Evolutionary conservation across 495 filamentous ascomycete genomes (phyloP).

Genomic region (Polyplosphaeria fusca): DNA sequence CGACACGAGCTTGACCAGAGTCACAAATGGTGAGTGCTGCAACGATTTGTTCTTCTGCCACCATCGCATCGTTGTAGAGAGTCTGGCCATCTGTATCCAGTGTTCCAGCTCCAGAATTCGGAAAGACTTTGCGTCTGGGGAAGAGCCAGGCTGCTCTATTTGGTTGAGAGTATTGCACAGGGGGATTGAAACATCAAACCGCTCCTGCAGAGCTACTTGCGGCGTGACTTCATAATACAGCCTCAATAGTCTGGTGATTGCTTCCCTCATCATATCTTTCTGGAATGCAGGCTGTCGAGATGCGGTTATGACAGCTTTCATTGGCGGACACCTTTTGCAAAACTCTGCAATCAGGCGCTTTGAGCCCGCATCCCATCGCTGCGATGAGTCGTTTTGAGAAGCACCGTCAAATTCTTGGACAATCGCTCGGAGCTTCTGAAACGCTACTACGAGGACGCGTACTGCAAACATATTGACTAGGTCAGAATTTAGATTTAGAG

Average conservation of each 20-base stretch:
- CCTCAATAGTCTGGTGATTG: slow-evolving; percentile 66
- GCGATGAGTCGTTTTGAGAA: slow-evolving; percentile 37
- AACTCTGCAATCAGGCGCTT: slow-evolving; percentile 68
- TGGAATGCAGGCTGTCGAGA: slow-evolving; percentile 63
- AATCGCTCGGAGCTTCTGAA: slow-evolving; percentile 69
- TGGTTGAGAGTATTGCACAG: slow-evolving; percentile 63
- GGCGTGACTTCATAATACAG: slow-evolving; percentile 81
- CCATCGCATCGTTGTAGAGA: slow-evolving; percentile 80
- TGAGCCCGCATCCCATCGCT: slow-evolving; percentile 64
- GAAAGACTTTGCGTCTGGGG: slow-evolving; percentile 50
- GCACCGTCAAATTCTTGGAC: slow-evolving; percentile 53
- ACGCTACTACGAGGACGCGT: slow-evolving; percentile 69
- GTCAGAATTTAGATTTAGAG: slow-evolving; percentile 68
- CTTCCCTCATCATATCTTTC: slow-evolving; percentile 74
- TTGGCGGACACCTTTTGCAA: slow-evolving; percentile 68
- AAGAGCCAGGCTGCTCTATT: slow-evolving; percentile 49
- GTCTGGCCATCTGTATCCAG: slow-evolving; percentile 69
- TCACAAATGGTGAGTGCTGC: slow-evolving; percentile 61
- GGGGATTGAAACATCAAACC: slow-evolving; percentile 76
- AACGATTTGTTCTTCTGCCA: slow-evolving; percentile 58
- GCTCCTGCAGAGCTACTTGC: slow-evolving; percentile 73
- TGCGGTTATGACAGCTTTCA: slow-evolving; percentile 69
- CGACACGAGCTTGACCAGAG: slow-evolving; percentile 54
- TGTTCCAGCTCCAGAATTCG: slow-evolving; percentile 68
- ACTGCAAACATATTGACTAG: slow-evolving; percentile 80